Conservation (phyloP, 306 rosid genomes). For the Datisca glomerata region DNA sequence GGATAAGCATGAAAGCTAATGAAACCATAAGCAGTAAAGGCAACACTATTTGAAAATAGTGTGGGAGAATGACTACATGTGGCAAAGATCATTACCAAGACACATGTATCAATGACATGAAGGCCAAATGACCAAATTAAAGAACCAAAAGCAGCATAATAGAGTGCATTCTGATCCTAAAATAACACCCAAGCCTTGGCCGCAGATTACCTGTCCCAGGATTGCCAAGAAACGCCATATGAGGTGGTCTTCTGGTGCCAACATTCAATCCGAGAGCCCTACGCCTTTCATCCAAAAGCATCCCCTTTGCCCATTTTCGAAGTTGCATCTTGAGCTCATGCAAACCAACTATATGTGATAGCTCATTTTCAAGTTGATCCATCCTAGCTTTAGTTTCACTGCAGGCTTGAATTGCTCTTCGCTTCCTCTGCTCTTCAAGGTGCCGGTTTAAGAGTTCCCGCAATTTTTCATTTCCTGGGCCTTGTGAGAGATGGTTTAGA, state of each 20-base stretch:
- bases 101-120: too few relatives aligned
- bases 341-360: slow-evolving; percentile 78
- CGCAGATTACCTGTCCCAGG: slow-evolving; percentile 83
- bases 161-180: slow-evolving; percentile 1
- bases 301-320: slow-evolving; percentile 93
- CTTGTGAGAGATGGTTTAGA: slow-evolving; percentile 63
- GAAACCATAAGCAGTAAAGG: too few relatives aligned
- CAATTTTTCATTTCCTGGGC: slow-evolving; percentile 64
- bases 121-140: too few relatives aligned
- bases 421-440: slow-evolving; percentile 73
- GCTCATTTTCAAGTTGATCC: slow-evolving; percentile 73
- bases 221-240: slow-evolving; percentile 98
- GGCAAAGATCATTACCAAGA: too few relatives aligned
- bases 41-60: too few relatives aligned
- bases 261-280: slow-evolving; percentile 83
- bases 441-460: slow-evolving; percentile 43
- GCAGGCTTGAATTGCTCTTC: slow-evolving; percentile 78
- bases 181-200: background rate
- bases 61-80: too few relatives aligned
- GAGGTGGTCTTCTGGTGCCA: slow-evolving; percentile 86
- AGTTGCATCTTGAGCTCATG: slow-evolving; percentile 72
- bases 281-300: slow-evolving; percentile 99
- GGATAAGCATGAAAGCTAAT: too few relatives aligned
- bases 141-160: background rate
- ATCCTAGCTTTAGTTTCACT: slow-evolving; percentile 80